phyloP scores from a whole-genome alignment of 2,329 filamentous ascomycete species.

The Dothiorella sarmentorum region DNA sequence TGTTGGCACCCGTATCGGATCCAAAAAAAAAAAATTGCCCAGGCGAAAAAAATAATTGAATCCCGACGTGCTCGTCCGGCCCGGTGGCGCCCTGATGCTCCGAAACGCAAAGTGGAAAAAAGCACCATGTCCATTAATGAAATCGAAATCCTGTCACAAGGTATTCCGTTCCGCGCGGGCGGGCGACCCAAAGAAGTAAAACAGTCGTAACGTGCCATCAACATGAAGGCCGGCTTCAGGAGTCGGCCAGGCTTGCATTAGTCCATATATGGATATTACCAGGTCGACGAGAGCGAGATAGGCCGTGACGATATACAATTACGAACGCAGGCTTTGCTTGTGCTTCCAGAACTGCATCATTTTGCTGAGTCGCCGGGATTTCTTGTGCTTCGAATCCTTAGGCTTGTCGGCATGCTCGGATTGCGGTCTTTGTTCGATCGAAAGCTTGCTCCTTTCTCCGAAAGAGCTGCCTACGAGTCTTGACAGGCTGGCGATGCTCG shows the following conservation, averaged over 20 bases:
- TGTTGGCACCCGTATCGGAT: neutral
- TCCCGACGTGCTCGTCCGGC: constrained; percentile 11
- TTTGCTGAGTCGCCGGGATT: constrained; percentile 66
- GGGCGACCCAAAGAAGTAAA: constrained; percentile 9
- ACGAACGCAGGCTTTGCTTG: constrained; percentile 25
- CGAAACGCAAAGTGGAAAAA: constrained; percentile 10
- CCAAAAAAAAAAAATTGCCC: neutral
- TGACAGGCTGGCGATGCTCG: constrained; percentile 73
- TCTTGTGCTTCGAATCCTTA: constrained; percentile 63
- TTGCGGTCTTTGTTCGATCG: constrained; percentile 57
- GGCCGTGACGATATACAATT: constrained; percentile 14
- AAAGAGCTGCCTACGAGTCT: constrained; percentile 63
- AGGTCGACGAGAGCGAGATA: constrained; percentile 6
- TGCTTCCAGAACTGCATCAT: constrained; percentile 76
- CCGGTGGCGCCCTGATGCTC: constrained; percentile 11
- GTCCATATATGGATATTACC: constrained; percentile 8
- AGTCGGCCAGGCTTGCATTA: constrained; percentile 13
- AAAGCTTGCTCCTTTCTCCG: constrained; percentile 71
- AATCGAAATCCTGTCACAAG: neutral
- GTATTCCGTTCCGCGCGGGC: neutral
- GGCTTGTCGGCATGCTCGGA: constrained; percentile 53
- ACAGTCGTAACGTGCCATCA: constrained; percentile 16
- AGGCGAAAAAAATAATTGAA: neutral
- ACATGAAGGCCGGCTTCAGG: constrained; percentile 17
- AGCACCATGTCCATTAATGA: constrained; percentile 13